A percentile compares a stretch with the other conserved stretches of the same genome.
These are phyloP conservation scores for Claviceps sp. DNA, from an alignment of 2,329 filamentous ascomycete genomes.

Conservation along the genomic window DNA sequence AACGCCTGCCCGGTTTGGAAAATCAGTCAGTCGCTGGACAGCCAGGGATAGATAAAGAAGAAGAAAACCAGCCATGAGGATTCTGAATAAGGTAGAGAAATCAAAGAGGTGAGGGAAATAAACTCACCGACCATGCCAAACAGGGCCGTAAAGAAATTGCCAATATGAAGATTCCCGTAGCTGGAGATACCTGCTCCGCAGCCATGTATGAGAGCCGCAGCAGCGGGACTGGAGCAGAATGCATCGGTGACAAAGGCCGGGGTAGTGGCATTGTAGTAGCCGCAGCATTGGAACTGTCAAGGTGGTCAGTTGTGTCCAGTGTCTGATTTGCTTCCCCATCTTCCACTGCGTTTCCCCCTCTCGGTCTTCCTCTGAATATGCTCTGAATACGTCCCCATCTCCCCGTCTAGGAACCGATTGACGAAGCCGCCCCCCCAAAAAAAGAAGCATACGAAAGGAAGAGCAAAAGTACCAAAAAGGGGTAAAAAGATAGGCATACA, in stretches of 20 bases:
- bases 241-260: constrained; percentile 58
- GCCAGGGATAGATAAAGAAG: neutral
- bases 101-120: no score
- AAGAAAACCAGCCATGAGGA: neutral
- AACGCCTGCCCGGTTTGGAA: constrained; percentile 24
- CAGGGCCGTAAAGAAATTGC: constrained; percentile 63
- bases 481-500: no score
- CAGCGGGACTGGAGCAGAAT: constrained; percentile 55
- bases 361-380: no score
- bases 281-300: constrained; percentile 62
- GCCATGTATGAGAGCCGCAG: constrained; percentile 55
- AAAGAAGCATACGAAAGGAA: neutral
- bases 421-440: no score
- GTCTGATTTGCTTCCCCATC: no score
- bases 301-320: no score
- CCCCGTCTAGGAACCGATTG: no score
- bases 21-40: no score
- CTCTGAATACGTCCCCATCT: no score
- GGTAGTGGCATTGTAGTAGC: constrained; percentile 59
- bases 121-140: constrained; percentile 62
- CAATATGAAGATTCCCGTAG: constrained; percentile 58
- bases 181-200: constrained; percentile 55
- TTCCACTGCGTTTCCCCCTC: no score
- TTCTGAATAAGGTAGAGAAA: no score
- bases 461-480: neutral